Evolutionary conservation across 208 protist species (phyloP).

Genomic region (Porcisia hertigi): DNA sequence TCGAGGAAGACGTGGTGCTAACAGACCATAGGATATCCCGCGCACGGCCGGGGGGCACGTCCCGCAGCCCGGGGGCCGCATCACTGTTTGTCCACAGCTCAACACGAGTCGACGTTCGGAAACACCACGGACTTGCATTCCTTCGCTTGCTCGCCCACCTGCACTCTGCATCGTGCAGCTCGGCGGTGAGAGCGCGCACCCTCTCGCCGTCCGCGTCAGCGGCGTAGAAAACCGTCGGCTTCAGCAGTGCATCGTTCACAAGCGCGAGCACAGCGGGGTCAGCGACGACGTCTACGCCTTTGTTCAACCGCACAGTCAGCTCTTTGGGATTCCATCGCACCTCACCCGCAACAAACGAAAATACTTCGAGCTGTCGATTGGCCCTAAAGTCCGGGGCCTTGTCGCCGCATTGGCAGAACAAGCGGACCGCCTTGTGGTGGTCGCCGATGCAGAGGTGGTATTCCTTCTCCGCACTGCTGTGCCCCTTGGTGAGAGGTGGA

Average conservation of each 20-base stretch:
- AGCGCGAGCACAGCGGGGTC: conserved; percentile 47
- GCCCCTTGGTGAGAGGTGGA: conserved; percentile 5
- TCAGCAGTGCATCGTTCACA: conserved; percentile 55
- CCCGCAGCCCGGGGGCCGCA: background rate
- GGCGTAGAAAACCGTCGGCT: conserved; percentile 25
- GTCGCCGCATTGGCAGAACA: conserved; percentile 41
- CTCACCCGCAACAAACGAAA: conserved; percentile 52
- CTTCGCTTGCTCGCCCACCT: background rate
- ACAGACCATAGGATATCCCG: conserved; percentile 21
- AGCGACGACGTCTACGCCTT: conserved; percentile 46
- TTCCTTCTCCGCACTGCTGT: conserved; percentile 21
- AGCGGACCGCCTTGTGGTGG: conserved; percentile 33
- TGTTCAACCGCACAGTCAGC: conserved; percentile 39
- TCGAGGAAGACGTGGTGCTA: background rate
- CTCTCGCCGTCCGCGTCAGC: conserved; percentile 1
- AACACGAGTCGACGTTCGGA: background rate
- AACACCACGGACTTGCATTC: background rate
- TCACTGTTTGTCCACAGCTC: background rate
- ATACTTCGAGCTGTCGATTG: conserved; percentile 32
- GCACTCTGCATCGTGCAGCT: conserved; percentile 3
- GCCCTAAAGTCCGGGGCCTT: background rate
- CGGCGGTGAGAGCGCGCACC: conserved; percentile 4
- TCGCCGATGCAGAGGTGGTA: conserved; percentile 44
- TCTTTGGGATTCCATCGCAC: conserved; percentile 36
- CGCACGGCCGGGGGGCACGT: conserved; percentile 8